Base-by-base conservation (phyloP, 2,329 filamentous ascomycete genomes). In the Periconia macrospinosa region DNA sequence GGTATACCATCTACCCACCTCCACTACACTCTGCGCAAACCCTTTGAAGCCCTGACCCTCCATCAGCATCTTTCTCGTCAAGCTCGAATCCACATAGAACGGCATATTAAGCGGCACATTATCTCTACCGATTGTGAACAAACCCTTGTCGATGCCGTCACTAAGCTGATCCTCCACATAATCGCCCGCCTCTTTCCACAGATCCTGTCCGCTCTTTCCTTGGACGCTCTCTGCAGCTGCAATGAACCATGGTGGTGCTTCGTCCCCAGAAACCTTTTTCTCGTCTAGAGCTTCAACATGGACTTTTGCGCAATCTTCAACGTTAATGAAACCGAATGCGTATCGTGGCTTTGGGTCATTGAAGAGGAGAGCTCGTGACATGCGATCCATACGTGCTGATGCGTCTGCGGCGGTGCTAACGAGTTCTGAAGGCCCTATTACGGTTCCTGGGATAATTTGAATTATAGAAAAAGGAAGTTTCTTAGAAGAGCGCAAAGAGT, bases 281-380 rank as follows among this genome's bases (percentile, higher is more conserved):
- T 61, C 62, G 18, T 70, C 50, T 11, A 73, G 49, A 1, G 67
- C 65, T 49, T 68, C 66, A 7, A 73, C 56, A 54, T 71, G 69
- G 6, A 73, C 57, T 9, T 50, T 57, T 11, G 70, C 69, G 49
- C 68, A 71, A 42, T 73, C 69, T 6, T 62, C 45, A 1, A 72
- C 61, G 40, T 69, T 61, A 23, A 72, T 67, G n/a, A 73, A 73
- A 2, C 69, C 69, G 48, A 73, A 73, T 6, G 62, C 61, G 53
- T 73, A 72, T 9, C 65, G 59, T 2, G 70, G 66, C 11, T 62
- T 61, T 8, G 59, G 52, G 10, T 63, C 63, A 35, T 70, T 63
- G 54, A 73, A 73, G 1, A 73, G 52, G 3, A 72, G 51, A 1
- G 69, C 68, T 30, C 61, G 60, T 2, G 60, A 67, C 59, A 72